These are phyloP conservation scores for Udeniomyces megalosporus DNA, from an alignment of 768 basidiomycete species.

Conservation along the genomic window DNA sequence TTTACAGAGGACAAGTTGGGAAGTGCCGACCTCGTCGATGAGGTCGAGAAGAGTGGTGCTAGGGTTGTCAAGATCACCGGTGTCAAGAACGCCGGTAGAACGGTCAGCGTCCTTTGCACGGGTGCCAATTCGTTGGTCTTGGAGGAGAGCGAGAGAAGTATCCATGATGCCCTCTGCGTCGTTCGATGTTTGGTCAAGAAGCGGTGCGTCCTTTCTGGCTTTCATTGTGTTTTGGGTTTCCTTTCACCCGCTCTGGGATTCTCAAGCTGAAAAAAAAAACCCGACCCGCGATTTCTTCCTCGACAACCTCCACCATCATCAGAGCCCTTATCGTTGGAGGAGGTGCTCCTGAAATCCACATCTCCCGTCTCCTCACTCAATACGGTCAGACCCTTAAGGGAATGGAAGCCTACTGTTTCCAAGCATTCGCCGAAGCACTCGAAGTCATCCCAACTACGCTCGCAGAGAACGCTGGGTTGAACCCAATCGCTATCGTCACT, in stretches of 20 bases:
- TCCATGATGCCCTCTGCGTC: constrained; percentile 98
- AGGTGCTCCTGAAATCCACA: constrained; percentile 83
- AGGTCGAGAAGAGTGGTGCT: constrained; percentile 58
- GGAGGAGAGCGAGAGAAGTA: constrained; percentile 90
- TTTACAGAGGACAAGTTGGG: constrained; percentile 98
- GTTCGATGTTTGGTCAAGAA: constrained; percentile 97
- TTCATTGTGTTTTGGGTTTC: neutral
- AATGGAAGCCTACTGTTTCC: constrained; percentile 98
- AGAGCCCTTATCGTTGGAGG: constrained; percentile 16
- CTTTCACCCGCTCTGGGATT: neutral
- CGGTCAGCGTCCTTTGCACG: constrained; percentile 88
- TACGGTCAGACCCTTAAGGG: constrained; percentile 85
- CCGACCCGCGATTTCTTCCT: neutral
- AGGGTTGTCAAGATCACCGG: constrained; percentile 92
- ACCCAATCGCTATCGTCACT: constrained; percentile 95
- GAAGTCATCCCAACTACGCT: constrained; percentile 96
- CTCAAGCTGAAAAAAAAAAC: no score
- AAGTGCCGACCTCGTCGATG: constrained; percentile 88
- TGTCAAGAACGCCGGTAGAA: constrained; percentile 83
- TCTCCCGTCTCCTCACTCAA: constrained; percentile 77
- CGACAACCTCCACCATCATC: neutral
- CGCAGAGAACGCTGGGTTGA: constrained; percentile 94
- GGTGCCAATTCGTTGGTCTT: constrained; percentile 83
- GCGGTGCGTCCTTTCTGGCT: constrained; percentile 41
- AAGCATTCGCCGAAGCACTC: constrained; percentile 91